These are phyloP conservation scores for Verticillium nonalfalfae DNA, from an alignment of 2,329 filamentous ascomycete species.

Conservation along the genomic window DNA sequence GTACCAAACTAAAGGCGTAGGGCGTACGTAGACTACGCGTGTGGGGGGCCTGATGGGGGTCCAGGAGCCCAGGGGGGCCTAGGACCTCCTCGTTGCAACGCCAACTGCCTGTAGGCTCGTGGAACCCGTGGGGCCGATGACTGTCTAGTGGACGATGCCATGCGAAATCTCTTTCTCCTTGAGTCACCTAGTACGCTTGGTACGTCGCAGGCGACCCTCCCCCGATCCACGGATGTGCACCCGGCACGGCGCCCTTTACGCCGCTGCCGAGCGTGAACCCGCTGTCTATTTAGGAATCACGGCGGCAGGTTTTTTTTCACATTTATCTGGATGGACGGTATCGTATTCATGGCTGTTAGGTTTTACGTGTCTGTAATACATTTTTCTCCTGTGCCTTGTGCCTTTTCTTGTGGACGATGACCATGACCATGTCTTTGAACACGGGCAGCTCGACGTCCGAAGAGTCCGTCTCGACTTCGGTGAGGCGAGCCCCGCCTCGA, in stretches of 20 bases:
- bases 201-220: background rate
- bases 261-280: background rate
- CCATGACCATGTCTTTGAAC: background rate
- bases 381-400: background rate
- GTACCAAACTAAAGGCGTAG: too few relatives aligned
- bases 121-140: background rate
- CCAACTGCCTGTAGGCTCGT: background rate
- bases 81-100: background rate
- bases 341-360: background rate
- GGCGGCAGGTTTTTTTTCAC: background rate
- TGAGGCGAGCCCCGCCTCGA: background rate
- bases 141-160: background rate
- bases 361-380: background rate
- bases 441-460: background rate
- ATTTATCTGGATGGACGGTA: background rate
- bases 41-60: too few relatives aligned
- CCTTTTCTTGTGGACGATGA: background rate
- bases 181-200: background rate
- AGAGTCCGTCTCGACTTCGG: background rate
- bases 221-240: background rate
- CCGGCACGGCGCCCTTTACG: background rate
- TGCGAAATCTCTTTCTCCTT: background rate
- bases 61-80: background rate
- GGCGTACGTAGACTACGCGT: too few relatives aligned
- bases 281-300: background rate